Evolutionary conservation across 768 basidiomycete species (phyloP).

Genomic region (Xanthoconium stramineum): DNA sequence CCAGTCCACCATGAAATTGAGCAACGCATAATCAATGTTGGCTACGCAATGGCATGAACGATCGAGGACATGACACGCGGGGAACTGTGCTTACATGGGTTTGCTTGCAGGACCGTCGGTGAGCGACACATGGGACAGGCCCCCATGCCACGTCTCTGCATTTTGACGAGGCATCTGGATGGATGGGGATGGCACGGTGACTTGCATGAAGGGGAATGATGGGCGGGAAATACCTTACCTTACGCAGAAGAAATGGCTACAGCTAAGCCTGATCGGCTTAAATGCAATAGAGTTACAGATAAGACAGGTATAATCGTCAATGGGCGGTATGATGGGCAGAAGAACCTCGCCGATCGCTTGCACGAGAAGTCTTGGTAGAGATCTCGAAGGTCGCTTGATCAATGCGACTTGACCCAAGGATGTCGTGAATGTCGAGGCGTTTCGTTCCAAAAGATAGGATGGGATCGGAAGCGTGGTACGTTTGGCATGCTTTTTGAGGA

Average conservation of each 20-base stretch:
- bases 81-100: constrained; percentile 54
- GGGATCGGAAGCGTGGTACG: constrained; percentile 78
- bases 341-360: constrained; percentile 81
- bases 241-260: constrained; percentile 78
- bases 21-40: constrained; percentile 75
- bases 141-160: constrained; percentile 76
- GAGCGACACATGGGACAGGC: constrained; percentile 86
- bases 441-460: constrained; percentile 20
- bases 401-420: constrained; percentile 32
- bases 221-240: constrained; percentile 32
- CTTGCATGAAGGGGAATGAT: not conserved
- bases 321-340: constrained; percentile 72
- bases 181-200: constrained; percentile 9
- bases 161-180: constrained; percentile 72
- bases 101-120: constrained; percentile 70
- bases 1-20: constrained; percentile 90
- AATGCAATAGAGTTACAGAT: constrained; percentile 92
- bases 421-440: constrained; percentile 9
- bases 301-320: constrained; percentile 83
- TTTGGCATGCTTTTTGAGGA: constrained; percentile 92
- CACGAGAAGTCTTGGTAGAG: constrained; percentile 64
- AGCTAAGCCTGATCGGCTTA: constrained; percentile 82
- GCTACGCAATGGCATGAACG: constrained; percentile 36
- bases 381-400: constrained; percentile 28
- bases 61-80: not conserved